A percentile compares a stretch with the other conserved stretches of the same genome.
Evolutionary conservation across 495 filamentous ascomycete genomes (phyloP).

Genomic region (Cladorrhinum samala): DNA sequence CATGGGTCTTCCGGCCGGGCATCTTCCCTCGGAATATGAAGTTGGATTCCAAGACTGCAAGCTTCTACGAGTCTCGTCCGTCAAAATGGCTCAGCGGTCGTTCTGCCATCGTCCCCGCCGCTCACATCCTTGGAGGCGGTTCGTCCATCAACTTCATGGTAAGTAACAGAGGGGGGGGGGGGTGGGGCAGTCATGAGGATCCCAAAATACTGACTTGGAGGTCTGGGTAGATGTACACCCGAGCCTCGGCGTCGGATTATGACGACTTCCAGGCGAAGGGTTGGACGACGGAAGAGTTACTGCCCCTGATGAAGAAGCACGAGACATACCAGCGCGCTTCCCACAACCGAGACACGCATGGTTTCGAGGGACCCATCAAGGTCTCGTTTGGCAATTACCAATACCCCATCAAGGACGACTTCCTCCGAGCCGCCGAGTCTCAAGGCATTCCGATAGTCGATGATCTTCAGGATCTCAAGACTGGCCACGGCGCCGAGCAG

Average conservation of each 20-base stretch:
- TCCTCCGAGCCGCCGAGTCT: conserved; percentile 69
- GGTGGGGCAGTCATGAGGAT: background rate
- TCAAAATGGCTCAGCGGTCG: conserved; percentile 67
- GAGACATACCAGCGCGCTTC: conserved; percentile 76
- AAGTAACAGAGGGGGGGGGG: background rate
- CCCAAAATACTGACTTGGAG: background rate
- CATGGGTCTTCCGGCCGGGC: conserved; percentile 73
- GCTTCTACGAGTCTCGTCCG: conserved; percentile 73
- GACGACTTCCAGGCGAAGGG: conserved; percentile 79
- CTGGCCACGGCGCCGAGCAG: conserved; percentile 53
- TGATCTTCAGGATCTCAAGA: conserved; percentile 63
- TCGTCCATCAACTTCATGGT: conserved; percentile 82
- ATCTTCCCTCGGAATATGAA: conserved; percentile 57
- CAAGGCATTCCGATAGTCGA: conserved; percentile 69
- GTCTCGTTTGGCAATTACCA: conserved; percentile 75
- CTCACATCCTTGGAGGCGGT: conserved; percentile 70
- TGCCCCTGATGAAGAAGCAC: conserved; percentile 78
- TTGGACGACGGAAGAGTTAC: conserved; percentile 71
- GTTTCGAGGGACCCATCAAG: conserved; percentile 77
- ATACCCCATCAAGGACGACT: conserved; percentile 70
- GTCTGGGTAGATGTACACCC: conserved; percentile 71
- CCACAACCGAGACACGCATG: conserved; percentile 71
- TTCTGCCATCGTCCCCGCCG: conserved; percentile 71
- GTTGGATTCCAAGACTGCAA: conserved; percentile 76
- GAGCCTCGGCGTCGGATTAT: conserved; percentile 75